Base-by-base conservation (phyloP, 306 rosid genomes). In the Lathyrus aphaca region DNA sequence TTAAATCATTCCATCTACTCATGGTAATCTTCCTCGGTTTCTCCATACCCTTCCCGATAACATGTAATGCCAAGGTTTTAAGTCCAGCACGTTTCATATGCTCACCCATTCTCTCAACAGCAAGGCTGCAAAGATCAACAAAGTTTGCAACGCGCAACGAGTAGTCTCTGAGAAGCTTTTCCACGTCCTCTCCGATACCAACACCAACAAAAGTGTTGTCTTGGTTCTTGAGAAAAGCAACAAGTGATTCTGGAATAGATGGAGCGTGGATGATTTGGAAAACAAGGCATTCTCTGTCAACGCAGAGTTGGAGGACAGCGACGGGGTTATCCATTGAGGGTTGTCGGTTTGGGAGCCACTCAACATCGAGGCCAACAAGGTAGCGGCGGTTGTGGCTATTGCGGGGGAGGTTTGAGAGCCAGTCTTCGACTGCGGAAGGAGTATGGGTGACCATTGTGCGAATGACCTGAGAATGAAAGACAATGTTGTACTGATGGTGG, bases 281-380 rank as follows among this genome's bases (percentile, higher is more conserved):
- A 7, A 82, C 40, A 21, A 82, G 83, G 73, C 86, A 82, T 10
- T 68, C 69, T 1, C 6, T 10, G 2, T 49, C 75, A 5, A 54
- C 46, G 27, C 83, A 82, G 76, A 82, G 69, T 8, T 82, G 86
- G 6, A 82, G 25, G 0, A 49, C 23, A 27, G 83, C 83, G 0
- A 74, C 53, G 0, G 68, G 77, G 57, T 82, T 74, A 1, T 77
- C 1, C 53, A 16, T 35, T 56, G 50, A 56, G 29, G 29, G 37
- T 0, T 19, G 67, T 23, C 50, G 42, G 74, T 82, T 82, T n/a
- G 85, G 85, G 15, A 82, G 85, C 85, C 82, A 82, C 62, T 82
- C 85, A 4, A 82, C 10, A 54, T 82, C 85, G 5, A 82, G 75
- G 59, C 85, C 85, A 10, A 73, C 77, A 8, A 43, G 21, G 23